Evolutionary conservation across 768 basidiomycete genomes (phyloP).

Genomic region (Austroboletus festivus): DNA sequence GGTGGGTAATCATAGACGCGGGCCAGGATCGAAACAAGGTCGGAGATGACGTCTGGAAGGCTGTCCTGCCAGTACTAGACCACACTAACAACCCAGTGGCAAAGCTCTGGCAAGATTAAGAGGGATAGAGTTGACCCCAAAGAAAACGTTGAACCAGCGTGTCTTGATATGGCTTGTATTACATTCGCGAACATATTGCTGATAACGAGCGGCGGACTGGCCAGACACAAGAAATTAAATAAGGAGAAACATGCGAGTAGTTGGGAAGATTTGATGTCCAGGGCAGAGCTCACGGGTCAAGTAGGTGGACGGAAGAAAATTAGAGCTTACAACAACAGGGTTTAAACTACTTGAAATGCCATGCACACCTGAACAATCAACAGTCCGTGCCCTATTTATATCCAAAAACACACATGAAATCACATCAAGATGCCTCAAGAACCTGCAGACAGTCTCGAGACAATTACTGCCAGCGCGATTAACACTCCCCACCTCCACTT

Average conservation of each 20-base stretch:
- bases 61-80: constrained; percentile 40
- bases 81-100: constrained; percentile 41
- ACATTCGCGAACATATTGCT: constrained; percentile 27
- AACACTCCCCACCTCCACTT: constrained; percentile 84
- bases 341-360: constrained; percentile 17
- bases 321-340: constrained; percentile 10
- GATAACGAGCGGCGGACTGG: constrained; percentile 18
- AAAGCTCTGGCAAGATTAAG: constrained; percentile 45
- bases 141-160: constrained; percentile 2
- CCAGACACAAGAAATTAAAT: constrained; percentile 10
- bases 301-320: constrained; percentile 10
- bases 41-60: constrained; percentile 51
- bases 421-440: constrained; percentile 21
- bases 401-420: constrained; percentile 15
- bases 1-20: constrained; percentile 64
- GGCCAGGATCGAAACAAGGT: constrained; percentile 49
- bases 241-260: constrained; percentile 8
- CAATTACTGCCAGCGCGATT: constrained; percentile 72
- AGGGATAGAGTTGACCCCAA: not conserved
- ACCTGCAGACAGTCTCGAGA: constrained; percentile 69
- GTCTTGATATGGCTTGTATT: constrained; percentile 15
- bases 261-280: constrained; percentile 8
- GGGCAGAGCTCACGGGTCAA: constrained; percentile 6
- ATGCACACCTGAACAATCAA: constrained; percentile 20
- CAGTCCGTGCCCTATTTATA: constrained; percentile 13